Percentiles rank a stretch among this genome's conserved stretches.
phyloP scores from a whole-genome alignment of 495 filamentous ascomycete genomes.

The Monascus purpureus region DNA sequence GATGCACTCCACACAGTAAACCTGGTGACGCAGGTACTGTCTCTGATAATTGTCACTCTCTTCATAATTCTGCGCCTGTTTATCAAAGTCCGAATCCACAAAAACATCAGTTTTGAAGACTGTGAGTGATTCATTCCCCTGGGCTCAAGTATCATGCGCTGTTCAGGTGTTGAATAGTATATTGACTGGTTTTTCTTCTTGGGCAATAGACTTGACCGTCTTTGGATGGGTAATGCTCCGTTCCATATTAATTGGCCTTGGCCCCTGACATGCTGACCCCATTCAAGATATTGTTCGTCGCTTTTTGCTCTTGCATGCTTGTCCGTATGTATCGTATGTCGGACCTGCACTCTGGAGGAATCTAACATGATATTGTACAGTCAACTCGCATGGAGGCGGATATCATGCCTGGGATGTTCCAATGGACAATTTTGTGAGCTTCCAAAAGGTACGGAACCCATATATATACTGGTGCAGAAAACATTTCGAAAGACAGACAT shows the following conservation, averaged over 20 bases:
- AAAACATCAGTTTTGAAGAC: constrained; percentile 25
- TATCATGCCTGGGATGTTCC: constrained; percentile 16
- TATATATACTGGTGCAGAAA: not conserved
- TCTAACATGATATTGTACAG: constrained; percentile 6
- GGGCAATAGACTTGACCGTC: constrained; percentile 15
- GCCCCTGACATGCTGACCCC: constrained; percentile 4
- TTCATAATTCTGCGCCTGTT: constrained; percentile 25
- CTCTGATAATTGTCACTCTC: constrained; percentile 24
- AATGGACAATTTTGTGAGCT: constrained; percentile 8
- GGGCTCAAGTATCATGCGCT: not conserved
- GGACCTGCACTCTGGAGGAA: not conserved
- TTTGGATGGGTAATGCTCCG: constrained; percentile 24
- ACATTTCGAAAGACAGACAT: too few species aligned
- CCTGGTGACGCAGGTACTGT: constrained; percentile 30
- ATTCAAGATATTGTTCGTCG: not conserved
- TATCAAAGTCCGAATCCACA: constrained; percentile 22
- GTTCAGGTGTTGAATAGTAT: not conserved
- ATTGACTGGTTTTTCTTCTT: constrained; percentile 10
- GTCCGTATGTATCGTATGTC: not conserved
- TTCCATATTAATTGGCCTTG: not conserved
- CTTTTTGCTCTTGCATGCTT: not conserved
- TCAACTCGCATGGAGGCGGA: constrained; percentile 25
- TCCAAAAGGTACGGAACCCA: constrained; percentile 17
- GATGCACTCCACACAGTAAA: constrained; percentile 26
- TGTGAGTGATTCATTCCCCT: constrained; percentile 12